phyloP scores from a whole-genome alignment of 495 filamentous ascomycete genomes.

The Penicillium cinerascens region DNA sequence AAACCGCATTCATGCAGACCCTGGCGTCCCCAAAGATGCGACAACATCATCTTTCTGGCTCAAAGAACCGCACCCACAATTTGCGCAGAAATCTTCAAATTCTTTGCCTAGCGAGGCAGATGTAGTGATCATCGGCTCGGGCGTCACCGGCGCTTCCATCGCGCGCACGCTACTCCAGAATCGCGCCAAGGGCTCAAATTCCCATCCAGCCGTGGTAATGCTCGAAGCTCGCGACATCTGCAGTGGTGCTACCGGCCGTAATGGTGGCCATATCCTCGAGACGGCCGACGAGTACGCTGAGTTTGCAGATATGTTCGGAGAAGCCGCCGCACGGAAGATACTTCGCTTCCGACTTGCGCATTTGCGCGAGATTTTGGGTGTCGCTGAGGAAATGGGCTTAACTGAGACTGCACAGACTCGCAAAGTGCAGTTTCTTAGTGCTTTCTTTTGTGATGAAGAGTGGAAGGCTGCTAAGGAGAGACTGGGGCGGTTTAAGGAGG shows the following conservation, averaged over 20 bases:
- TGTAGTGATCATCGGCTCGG: slow-evolving; percentile 68
- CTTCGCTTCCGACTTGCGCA: slow-evolving; percentile 31
- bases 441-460: slow-evolving; percentile 25
- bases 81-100: slow-evolving; percentile 57
- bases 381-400: slow-evolving; percentile 29
- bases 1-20: slow-evolving; percentile 25
- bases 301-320: slow-evolving; percentile 17
- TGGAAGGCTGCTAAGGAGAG: slow-evolving; percentile 23
- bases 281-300: slow-evolving; percentile 28
- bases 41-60: slow-evolving; percentile 74
- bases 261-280: slow-evolving; percentile 39
- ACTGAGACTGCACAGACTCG: slow-evolving; percentile 23
- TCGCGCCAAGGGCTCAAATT: slow-evolving; percentile 13
- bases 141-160: slow-evolving; percentile 66
- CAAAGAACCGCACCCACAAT: slow-evolving; percentile 49
- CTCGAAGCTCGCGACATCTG: slow-evolving; percentile 77
- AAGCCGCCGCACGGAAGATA: slow-evolving; percentile 24
- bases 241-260: slow-evolving; percentile 75
- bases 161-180: slow-evolving; percentile 57
- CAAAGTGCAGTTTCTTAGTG: slow-evolving; percentile 32
- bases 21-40: slow-evolving; percentile 34
- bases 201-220: slow-evolving; percentile 54
- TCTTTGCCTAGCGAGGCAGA: slow-evolving; percentile 56
- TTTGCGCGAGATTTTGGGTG: slow-evolving; percentile 27
- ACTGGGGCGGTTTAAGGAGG: slow-evolving; percentile 25